Evolutionary conservation across 441 rosid genomes (phyloP).

Genomic region (Viola pubescens): DNA sequence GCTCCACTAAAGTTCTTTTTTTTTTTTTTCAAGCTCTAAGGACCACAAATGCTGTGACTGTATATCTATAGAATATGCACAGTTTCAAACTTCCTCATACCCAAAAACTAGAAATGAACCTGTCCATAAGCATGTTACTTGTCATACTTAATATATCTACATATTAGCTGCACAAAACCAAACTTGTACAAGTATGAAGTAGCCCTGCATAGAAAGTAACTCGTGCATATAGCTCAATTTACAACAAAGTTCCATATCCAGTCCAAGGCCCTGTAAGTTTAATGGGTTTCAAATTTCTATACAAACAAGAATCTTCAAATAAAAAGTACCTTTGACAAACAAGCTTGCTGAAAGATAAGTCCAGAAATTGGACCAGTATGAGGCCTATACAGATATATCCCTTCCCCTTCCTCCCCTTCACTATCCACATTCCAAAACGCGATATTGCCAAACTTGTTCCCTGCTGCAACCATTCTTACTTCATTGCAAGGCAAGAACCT

Average conservation of each 20-base stretch:
- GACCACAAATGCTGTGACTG: no score
- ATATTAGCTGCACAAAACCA: no score
- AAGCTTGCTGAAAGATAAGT: slow-evolving; percentile 44
- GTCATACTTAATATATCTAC: no score
- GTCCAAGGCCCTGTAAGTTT: neutral
- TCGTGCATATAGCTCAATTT: no score
- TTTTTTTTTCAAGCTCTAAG: no score
- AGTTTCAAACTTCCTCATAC: no score
- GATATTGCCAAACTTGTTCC: slow-evolving; percentile 56
- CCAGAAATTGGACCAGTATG: slow-evolving; percentile 60
- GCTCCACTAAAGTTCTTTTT: no score
- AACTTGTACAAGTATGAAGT: no score
- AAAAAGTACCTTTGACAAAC: slow-evolving; percentile 49
- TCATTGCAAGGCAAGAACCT: slow-evolving; percentile 49
- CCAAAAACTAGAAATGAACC: no score
- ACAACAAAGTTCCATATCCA: neutral
- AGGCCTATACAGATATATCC: slow-evolving; percentile 44
- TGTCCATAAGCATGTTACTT: no score
- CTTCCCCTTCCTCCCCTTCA: slow-evolving; percentile 31
- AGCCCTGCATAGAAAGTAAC: no score
- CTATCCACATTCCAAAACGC: slow-evolving; percentile 68
- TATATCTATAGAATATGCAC: no score
- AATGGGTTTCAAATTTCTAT: neutral
- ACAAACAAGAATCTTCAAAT: neutral
- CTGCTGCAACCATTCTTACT: slow-evolving; percentile 57